phyloP scores from a whole-genome alignment of 2,329 filamentous ascomycete genomes.

The Colletotrichum sp. region DNA sequence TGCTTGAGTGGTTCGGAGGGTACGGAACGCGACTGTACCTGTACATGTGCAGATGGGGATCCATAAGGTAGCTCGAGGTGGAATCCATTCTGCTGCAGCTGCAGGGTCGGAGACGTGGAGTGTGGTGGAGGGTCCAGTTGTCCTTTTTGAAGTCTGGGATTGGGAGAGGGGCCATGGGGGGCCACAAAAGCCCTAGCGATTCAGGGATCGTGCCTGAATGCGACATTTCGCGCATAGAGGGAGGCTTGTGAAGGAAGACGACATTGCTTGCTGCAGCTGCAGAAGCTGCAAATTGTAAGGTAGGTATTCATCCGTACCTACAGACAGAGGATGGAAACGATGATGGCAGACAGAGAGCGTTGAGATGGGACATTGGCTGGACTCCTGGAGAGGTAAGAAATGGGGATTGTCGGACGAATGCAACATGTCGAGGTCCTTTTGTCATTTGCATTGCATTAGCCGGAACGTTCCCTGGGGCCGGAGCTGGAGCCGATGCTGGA shows the following conservation, averaged over 20 bases:
- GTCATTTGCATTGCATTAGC: constrained; percentile 22
- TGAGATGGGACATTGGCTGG: background rate
- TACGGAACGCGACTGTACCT: constrained; percentile 7
- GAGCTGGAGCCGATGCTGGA: background rate
- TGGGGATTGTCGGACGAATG: background rate
- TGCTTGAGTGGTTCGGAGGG: constrained; percentile 15
- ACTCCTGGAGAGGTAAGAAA: background rate
- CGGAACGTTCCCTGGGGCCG: constrained; percentile 9
- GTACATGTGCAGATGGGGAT: background rate
- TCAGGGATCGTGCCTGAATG: constrained; percentile 11
- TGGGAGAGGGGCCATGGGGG: background rate
- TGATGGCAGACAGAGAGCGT: background rate
- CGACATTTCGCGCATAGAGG: constrained; percentile 5
- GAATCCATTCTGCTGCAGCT: background rate
- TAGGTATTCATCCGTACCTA: background rate
- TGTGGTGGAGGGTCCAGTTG: background rate
- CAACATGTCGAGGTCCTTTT: constrained; percentile 4
- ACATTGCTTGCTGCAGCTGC: background rate
- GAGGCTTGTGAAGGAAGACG: background rate
- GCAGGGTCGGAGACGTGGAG: constrained; percentile 5
- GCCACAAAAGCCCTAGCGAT: background rate
- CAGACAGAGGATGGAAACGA: background rate
- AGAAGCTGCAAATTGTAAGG: background rate
- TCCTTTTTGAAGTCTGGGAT: background rate
- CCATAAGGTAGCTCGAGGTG: background rate